Percentiles rank a stretch among this genome's conserved stretches.
These are phyloP conservation scores for Aureobasidium sp. DNA, from an alignment of 2,329 filamentous ascomycete genomes.

Conservation along the genomic window DNA sequence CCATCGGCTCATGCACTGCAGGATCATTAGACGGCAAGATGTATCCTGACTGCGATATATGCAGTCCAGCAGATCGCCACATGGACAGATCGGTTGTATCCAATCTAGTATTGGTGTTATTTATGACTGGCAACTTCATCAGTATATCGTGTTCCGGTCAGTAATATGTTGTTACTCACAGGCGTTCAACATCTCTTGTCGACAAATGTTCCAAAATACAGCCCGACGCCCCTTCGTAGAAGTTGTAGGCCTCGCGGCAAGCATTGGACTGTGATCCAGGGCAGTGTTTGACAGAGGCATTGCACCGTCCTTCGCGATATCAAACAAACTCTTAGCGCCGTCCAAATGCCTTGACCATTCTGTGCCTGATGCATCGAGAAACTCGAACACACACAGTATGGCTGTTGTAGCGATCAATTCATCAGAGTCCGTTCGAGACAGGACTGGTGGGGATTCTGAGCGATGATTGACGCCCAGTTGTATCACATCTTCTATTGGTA, in stretches of 20 bases:
- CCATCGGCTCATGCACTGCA: constrained; percentile 44
- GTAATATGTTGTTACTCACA: constrained; percentile 35
- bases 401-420: constrained; percentile 59
- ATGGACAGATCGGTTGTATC: constrained; percentile 56
- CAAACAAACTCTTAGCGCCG: constrained; percentile 57
- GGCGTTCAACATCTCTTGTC: constrained; percentile 59
- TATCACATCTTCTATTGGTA: constrained; percentile 28
- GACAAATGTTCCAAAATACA: constrained; percentile 61
- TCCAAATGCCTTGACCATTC: constrained; percentile 61
- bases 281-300: not conserved
- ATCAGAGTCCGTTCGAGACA: constrained; percentile 43
- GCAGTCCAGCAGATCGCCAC: constrained; percentile 58
- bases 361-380: constrained; percentile 56
- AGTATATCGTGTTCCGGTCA: not conserved
- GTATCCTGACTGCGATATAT: constrained; percentile 48
- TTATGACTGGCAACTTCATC: constrained; percentile 41
- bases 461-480: not conserved
- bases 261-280: not conserved
- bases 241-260: not conserved
- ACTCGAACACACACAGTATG: constrained; percentile 61
- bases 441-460: constrained; percentile 3
- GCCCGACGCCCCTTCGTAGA: constrained; percentile 49
- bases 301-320: constrained; percentile 43
- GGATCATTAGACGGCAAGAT: constrained; percentile 43
- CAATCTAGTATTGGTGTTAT: constrained; percentile 53